Base-by-base conservation (phyloP, 169 alveolate genomes). In the Eimeria necatrix region DNA sequence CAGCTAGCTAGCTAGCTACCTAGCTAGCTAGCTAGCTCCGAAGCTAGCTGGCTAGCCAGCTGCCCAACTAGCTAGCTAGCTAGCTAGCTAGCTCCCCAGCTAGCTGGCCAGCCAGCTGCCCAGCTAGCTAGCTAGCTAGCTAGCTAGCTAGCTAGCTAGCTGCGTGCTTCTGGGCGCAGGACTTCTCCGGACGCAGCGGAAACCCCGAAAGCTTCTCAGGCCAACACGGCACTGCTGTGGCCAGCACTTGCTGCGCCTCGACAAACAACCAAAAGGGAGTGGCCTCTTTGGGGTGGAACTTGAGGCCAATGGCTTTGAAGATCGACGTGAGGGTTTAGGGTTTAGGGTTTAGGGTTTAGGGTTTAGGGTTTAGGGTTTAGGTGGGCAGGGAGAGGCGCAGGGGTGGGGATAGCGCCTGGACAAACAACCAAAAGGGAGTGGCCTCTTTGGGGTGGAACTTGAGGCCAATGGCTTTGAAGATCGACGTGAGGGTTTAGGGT, bases 381-480 rank as follows among this genome's bases (percentile, higher is more conserved):
- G n/a, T n/a, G n/a, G n/a, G n/a, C n/a, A n/a, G n/a, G n/a, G n/a
- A n/a, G n/a, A n/a, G n/a, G n/a, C n/a, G n/a, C n/a, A n/a, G n/a
- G n/a, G n/a, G n/a, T n/a, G n/a, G n/a, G n/a, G n/a, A n/a, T n/a
- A n/a, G 94, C 53, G 94, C 94, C 26, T 61, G 64, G 16, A 90
- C 94, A 7, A 90, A 90, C 80, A 90, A 90, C 61, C 80, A 46
- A 32, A 24, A 12, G 22, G 94, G 94, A 46, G n/a, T 90, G 8
- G 94, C 94, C 0, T 49, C 94, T 24, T 48, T 90, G 24, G 94
- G 94, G 24, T 90, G 94, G 94, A 90, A 90, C 59, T 49, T 90
- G 53, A 9, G 94, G 26, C 94, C 94, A 7, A 90, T 90, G 94
- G 94, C 94, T 24, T 84, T 90, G 20, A 81, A 71, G 0, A 48